These are phyloP conservation scores for Candida quercuum DNA, from an alignment of 805 yeast genomes.

Conservation along the genomic window DNA sequence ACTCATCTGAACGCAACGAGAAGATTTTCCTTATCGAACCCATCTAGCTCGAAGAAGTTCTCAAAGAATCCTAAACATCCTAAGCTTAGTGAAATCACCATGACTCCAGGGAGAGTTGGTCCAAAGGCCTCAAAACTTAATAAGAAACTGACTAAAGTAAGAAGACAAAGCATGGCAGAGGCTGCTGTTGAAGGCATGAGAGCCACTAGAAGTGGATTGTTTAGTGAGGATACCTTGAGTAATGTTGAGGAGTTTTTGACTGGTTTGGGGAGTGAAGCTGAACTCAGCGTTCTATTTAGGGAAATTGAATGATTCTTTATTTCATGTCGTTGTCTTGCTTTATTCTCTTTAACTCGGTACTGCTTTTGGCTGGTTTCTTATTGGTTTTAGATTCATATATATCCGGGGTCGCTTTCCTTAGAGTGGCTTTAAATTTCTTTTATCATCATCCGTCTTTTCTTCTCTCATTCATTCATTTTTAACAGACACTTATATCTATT, in stretches of 20 bases:
- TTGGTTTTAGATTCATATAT: background rate
- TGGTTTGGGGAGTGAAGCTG: slow-evolving; percentile 41
- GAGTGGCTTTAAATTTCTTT: background rate
- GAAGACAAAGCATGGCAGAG: slow-evolving; percentile 66
- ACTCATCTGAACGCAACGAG: slow-evolving; percentile 24
- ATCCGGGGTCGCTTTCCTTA: no score
- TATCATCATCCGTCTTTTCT: background rate
- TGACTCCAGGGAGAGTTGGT: slow-evolving; percentile 16
- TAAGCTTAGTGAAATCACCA: slow-evolving; percentile 11
- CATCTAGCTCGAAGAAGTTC: slow-evolving; percentile 1
- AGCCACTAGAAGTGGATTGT: slow-evolving; percentile 70
- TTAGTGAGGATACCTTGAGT: slow-evolving; percentile 67
- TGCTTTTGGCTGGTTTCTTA: no score
- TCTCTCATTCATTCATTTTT: background rate
- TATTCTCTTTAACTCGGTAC: no score
- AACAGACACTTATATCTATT: no score
- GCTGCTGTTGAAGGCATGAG: slow-evolving; percentile 74
- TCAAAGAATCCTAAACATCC: slow-evolving; percentile 5
- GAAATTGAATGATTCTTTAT: slow-evolving; percentile 14
- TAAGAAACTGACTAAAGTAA: slow-evolving; percentile 30
- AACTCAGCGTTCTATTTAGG: slow-evolving; percentile 31
- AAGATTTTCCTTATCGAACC: slow-evolving; percentile 13
- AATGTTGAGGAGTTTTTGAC: slow-evolving; percentile 68
- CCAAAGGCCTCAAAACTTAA: slow-evolving; percentile 9
- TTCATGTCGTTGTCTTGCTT: no score